Conservation (phyloP, 2,329 filamentous ascomycete species). For the Dactylellina leptospora region DNA sequence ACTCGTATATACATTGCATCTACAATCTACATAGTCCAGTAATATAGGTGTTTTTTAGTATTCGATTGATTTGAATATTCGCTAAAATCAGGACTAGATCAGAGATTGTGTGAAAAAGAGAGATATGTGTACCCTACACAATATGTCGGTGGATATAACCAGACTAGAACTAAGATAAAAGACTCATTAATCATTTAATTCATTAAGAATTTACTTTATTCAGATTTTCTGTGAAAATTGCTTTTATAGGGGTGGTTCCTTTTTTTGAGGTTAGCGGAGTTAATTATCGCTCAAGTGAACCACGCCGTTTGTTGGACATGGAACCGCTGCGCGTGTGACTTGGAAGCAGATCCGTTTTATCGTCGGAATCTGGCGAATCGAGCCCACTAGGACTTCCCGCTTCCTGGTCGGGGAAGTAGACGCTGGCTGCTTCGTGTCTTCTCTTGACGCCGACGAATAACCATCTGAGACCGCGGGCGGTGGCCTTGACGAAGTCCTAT, state of each 20-base stretch:
- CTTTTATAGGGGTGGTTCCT: background rate
- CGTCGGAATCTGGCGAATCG: slow-evolving; percentile 23
- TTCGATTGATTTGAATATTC: too few species aligned
- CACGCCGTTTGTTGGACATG: slow-evolving; percentile 18
- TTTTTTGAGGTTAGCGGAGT: too few species aligned
- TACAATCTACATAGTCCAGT: too few species aligned
- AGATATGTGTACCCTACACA: background rate
- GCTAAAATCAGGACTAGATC: too few species aligned
- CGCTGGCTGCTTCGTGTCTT: slow-evolving; percentile 66
- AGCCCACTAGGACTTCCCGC: slow-evolving; percentile 15
- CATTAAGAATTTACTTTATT: background rate
- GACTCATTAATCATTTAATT: slow-evolving; percentile 10
- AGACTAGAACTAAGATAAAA: background rate
- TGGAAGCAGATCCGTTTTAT: slow-evolving; percentile 29
- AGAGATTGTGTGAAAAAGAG: background rate
- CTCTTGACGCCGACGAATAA: slow-evolving; percentile 76
- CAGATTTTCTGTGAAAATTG: background rate
- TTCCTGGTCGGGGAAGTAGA: slow-evolving; percentile 59
- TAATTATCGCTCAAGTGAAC: slow-evolving; percentile 14
- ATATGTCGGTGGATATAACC: background rate
- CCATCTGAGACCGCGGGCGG: slow-evolving; percentile 80
- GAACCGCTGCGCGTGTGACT: slow-evolving; percentile 38
- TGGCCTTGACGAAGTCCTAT: slow-evolving; percentile 83
- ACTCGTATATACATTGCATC: too few species aligned
- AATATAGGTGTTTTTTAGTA: too few species aligned